Percentiles rank a stretch among this genome's conserved stretches.
phyloP scores from a whole-genome alignment of 2,329 filamentous ascomycete genomes.

The Cladosporium halotolerans region DNA sequence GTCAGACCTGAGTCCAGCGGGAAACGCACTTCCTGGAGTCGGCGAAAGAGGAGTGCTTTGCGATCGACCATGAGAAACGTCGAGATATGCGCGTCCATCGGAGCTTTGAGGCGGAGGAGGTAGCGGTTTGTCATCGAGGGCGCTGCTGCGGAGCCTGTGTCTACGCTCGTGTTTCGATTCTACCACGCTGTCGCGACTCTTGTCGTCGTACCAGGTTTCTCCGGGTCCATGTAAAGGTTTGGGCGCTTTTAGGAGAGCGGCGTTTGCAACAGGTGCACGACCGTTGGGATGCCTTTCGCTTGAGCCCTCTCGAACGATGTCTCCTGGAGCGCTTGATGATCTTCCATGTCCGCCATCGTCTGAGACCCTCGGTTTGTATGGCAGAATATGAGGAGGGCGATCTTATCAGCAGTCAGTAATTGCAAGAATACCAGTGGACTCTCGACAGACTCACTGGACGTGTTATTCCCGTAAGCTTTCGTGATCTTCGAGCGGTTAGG shows the following conservation, averaged over 20 bases:
- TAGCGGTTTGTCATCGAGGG: background rate
- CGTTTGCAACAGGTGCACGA: background rate
- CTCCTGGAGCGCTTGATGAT: conserved; percentile 5
- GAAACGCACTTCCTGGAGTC: background rate
- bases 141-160: no score
- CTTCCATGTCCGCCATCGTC: conserved; percentile 7
- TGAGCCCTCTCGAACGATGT: background rate
- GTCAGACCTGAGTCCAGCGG: background rate
- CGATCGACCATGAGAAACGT: background rate
- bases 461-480: background rate
- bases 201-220: conserved; percentile 4
- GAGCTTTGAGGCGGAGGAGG: background rate
- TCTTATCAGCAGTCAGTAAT: no score
- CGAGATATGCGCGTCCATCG: background rate
- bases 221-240: background rate
- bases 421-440: no score
- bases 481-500: background rate
- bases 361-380: conserved; percentile 1
- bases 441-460: no score
- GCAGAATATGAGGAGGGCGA: background rate
- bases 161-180: background rate
- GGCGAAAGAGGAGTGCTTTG: conserved; percentile 8
- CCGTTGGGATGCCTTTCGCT: background rate
- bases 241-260: background rate
- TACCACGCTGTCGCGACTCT: conserved; percentile 1